Conservation (phyloP, 345 rosid genomes). For the Alliaria petiolata region DNA sequence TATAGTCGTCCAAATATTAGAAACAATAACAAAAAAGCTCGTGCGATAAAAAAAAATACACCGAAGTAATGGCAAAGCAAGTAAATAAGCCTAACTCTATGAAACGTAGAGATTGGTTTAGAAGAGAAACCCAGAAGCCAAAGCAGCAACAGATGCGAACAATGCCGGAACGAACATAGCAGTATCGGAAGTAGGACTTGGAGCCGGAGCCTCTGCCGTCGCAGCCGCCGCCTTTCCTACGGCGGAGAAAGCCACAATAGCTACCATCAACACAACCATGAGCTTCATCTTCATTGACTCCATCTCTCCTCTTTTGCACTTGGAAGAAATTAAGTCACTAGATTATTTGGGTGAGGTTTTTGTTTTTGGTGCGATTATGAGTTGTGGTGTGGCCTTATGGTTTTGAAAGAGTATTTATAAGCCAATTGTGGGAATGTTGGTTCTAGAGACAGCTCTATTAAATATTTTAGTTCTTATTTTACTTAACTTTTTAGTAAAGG, state of each 20-base stretch:
- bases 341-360: background rate
- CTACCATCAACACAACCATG: slow-evolving; percentile 26
- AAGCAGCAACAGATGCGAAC: slow-evolving; percentile 35
- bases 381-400: slow-evolving; percentile 19
- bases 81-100: background rate
- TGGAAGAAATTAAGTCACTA: slow-evolving; percentile 1
- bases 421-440: background rate
- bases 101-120: slow-evolving; percentile 17
- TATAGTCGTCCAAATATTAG: background rate
- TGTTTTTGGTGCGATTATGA: slow-evolving; percentile 2
- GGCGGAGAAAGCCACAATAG: slow-evolving; percentile 32
- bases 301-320: slow-evolving; percentile 5
- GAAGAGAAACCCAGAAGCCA: slow-evolving; percentile 30
- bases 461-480: background rate
- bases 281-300: slow-evolving; percentile 34
- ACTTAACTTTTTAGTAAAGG: slow-evolving; percentile 22
- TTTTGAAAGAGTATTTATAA: slow-evolving; percentile 24
- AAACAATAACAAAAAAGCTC: background rate
- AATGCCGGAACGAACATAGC: slow-evolving; percentile 29
- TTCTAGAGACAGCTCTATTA: slow-evolving; percentile 2
- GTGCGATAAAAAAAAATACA: background rate
- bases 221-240: slow-evolving; percentile 27
- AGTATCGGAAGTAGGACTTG: slow-evolving; percentile 38
- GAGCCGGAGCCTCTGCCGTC: slow-evolving; percentile 33
- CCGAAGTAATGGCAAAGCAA: background rate